Evolutionary conservation across 495 filamentous ascomycete species (phyloP).

Genomic region (Aspergillus ostianus): DNA sequence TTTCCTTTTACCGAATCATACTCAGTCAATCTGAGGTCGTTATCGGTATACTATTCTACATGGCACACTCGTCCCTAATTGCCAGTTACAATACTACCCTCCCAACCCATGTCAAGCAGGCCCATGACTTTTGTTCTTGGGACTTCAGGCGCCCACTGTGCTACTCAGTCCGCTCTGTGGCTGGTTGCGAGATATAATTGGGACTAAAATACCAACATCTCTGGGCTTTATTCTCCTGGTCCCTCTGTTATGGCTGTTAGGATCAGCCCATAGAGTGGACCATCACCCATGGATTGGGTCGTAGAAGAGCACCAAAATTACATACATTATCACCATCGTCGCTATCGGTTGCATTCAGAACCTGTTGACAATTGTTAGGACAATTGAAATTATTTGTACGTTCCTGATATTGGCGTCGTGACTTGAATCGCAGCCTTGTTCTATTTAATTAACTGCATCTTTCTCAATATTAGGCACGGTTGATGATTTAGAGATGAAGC

Average conservation of each 20-base stretch:
- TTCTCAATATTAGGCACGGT: too few relatives aligned
- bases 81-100: constrained; percentile 32
- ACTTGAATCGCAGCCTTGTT: too few relatives aligned
- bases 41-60: constrained; percentile 22
- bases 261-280: constrained; percentile 20
- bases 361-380: too few relatives aligned
- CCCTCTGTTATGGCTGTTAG: constrained; percentile 23
- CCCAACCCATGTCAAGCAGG: constrained; percentile 27
- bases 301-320: too few relatives aligned
- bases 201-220: constrained; percentile 24
- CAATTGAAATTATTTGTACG: too few relatives aligned
- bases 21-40: constrained; percentile 25
- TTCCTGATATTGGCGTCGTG: too few relatives aligned
- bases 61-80: constrained; percentile 22
- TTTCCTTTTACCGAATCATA: constrained; percentile 21
- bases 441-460: too few relatives aligned
- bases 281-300: constrained; percentile 19
- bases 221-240: constrained; percentile 22
- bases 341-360: too few relatives aligned
- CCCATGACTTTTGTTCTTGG: constrained; percentile 30
- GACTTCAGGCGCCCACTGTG: constrained; percentile 29
- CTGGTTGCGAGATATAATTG: constrained; percentile 30
- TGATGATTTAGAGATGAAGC: not conserved
- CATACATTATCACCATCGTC: too few relatives aligned
- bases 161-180: constrained; percentile 23